Conservation (phyloP, 176 grass and related monocot genomes). For the Juncus effusus region DNA sequence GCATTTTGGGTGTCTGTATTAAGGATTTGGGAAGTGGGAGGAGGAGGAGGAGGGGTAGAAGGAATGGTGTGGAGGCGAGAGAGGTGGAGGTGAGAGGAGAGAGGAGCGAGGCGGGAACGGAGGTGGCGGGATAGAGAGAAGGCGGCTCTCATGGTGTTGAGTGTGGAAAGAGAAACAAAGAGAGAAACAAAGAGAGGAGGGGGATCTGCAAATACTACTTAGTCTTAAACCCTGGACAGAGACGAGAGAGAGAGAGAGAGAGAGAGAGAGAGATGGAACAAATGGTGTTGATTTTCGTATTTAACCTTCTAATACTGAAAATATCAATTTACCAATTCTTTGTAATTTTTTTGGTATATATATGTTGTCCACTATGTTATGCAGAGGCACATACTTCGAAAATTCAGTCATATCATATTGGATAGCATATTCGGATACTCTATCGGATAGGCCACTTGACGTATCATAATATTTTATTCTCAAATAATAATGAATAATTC, state of each 20-base stretch:
- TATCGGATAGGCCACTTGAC: no score
- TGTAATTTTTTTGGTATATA: no score
- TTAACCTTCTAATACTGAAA: no score
- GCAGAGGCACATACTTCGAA: no score
- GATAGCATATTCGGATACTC: no score
- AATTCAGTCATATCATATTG: no score
- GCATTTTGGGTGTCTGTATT: conserved; percentile 29
- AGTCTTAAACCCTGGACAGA: conserved; percentile 34
- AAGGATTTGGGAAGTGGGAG: conserved; percentile 50
- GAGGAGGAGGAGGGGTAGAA: conserved; percentile 27
- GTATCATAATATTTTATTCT: no score
- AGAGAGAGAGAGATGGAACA: neutral
- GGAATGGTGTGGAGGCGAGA: conserved; percentile 25
- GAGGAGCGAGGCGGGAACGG: conserved; percentile 24
- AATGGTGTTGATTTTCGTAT: neutral
- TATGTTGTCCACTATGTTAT: no score
- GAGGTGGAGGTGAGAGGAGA: conserved; percentile 21
- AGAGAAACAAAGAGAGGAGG: neutral
- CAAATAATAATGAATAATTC: no score
- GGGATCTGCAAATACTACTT: conserved; percentile 11
- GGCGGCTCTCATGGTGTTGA: conserved; percentile 63
- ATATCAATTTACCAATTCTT: no score
- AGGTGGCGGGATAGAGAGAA: conserved; percentile 51
- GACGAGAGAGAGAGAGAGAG: neutral
- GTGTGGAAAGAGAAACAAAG: conserved; percentile 12